Conservation (phyloP, 192 early-diverging fungal genomes). For the Gaertneriomyces semiglobifer region DNA sequence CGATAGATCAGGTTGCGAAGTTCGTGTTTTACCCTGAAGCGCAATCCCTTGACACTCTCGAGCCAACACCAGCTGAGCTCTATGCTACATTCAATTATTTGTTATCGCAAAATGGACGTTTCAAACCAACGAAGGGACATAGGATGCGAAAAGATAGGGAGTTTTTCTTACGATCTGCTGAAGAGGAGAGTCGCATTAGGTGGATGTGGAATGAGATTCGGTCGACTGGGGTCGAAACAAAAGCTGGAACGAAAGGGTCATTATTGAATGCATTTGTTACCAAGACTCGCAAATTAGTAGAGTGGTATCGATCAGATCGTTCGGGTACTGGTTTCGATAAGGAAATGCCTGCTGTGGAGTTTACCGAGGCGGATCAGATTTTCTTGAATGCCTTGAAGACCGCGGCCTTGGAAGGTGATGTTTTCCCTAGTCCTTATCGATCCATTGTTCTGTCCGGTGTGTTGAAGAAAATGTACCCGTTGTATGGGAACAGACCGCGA, state of each 20-base stretch:
- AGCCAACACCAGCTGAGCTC: conserved; percentile 36
- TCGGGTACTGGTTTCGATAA: neutral
- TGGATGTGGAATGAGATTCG: conserved; percentile 39
- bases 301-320: conserved; percentile 19
- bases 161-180: conserved; percentile 19
- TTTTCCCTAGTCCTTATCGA: conserved; percentile 21
- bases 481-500: conserved; percentile 36
- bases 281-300: conserved; percentile 27
- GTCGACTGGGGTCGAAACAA: neutral
- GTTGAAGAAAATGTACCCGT: conserved; percentile 22
- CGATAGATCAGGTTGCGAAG: conserved; percentile 28
- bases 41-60: neutral
- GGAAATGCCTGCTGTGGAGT: conserved; percentile 20
- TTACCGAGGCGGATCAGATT: conserved; percentile 26
- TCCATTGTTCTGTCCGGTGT: conserved; percentile 29
- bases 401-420: conserved; percentile 14
- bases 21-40: conserved; percentile 22
- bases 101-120: conserved; percentile 16
- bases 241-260: neutral
- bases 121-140: conserved; percentile 3
- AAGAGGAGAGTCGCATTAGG: conserved; percentile 27
- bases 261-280: conserved; percentile 28
- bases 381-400: conserved; percentile 35
- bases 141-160: neutral
- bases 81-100: conserved; percentile 37